These are phyloP conservation scores for Flaveria linearis DNA, from an alignment of 129 eudicot species.

Conservation along the genomic window DNA sequence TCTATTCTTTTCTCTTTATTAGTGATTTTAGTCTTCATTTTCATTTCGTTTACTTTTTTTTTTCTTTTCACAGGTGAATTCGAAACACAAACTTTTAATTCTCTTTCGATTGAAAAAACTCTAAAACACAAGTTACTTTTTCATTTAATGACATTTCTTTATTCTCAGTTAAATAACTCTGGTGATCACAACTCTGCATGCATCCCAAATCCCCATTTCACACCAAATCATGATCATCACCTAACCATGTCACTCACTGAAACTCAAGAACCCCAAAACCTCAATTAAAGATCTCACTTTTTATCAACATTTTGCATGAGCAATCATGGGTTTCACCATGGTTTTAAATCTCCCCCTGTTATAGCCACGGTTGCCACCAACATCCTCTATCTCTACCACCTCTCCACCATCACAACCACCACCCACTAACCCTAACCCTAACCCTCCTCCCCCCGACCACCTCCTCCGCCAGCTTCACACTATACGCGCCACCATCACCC, in stretches of 20 bases:
- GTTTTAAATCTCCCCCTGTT: constrained; percentile 67
- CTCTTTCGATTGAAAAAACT: too few relatives aligned
- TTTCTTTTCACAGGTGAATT: too few relatives aligned
- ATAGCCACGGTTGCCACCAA: constrained; percentile 95
- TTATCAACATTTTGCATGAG: background rate
- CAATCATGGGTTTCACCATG: constrained; percentile 75
- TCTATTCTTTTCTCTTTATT: too few relatives aligned
- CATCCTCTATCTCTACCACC: constrained; percentile 91
- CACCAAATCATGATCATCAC: background rate
- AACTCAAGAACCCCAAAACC: too few relatives aligned
- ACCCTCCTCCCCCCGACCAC: constrained; percentile 76
- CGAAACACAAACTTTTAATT: too few relatives aligned
- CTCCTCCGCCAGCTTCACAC: constrained; percentile 83
- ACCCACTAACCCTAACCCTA: constrained; percentile 48
- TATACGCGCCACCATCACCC: constrained; percentile 99
- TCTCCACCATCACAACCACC: constrained; percentile 90
- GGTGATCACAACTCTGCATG: background rate
- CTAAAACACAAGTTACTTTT: too few relatives aligned
- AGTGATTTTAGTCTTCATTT: too few relatives aligned
- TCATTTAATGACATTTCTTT: too few relatives aligned
- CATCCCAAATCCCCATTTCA: constrained; percentile 22
- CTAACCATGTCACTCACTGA: too few relatives aligned
- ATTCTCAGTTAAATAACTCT: too few relatives aligned
- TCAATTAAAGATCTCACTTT: background rate
- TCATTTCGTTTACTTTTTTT: too few relatives aligned